Base-by-base conservation (phyloP, 306 rosid genomes). In the Sicyos edulis region DNA sequence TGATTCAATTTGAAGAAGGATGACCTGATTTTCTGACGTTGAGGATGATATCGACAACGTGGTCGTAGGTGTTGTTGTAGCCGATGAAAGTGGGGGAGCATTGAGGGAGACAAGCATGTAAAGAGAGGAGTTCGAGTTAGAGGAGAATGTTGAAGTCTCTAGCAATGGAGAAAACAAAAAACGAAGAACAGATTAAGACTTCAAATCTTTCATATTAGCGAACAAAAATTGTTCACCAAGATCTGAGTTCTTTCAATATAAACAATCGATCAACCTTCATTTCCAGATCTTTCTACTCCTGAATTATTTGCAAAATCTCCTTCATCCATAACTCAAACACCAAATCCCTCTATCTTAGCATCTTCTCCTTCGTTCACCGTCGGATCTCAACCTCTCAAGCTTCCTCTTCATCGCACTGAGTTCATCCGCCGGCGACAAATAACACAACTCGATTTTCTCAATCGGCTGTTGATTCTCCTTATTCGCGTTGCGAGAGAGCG, bases 361-460 rank as follows among this genome's bases (percentile, higher is more conserved):
- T 73, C 78, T 79, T 80, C 81, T 88, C 96, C 2, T 97, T 1
- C 24, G 83, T 69, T 87, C 96, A 12, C 71, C 62, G 7, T 93
- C 97, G 66, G 70, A 14, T 73, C 77, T 88, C 81, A 87, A 50
- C 55, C 87, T 80, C 79, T 90, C 98, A 4, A 87, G 79, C 80
- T 79, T 88, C 87, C 84, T 88, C 92, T 83, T 83, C 55, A 87
- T 79, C 34, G 97, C 85, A 74, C 72, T 81, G 19, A 93, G 88
- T 74, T 93, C 97, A 83, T 93, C 98, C 29, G 87, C 98, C 26
- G 90, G 88, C 12, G 97, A 90, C 7, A 82, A 49, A 24, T 88
- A 96, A 44, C 85, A 70, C 0, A 82, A 54, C 15, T 82, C 81
- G 21, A 79, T 54, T 80, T 15, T 69, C 8, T 0, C 22, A 12